These are phyloP conservation scores for Atkinsonella hypoxylon DNA, from an alignment of 2,329 filamentous ascomycete genomes.

Conservation along the genomic window DNA sequence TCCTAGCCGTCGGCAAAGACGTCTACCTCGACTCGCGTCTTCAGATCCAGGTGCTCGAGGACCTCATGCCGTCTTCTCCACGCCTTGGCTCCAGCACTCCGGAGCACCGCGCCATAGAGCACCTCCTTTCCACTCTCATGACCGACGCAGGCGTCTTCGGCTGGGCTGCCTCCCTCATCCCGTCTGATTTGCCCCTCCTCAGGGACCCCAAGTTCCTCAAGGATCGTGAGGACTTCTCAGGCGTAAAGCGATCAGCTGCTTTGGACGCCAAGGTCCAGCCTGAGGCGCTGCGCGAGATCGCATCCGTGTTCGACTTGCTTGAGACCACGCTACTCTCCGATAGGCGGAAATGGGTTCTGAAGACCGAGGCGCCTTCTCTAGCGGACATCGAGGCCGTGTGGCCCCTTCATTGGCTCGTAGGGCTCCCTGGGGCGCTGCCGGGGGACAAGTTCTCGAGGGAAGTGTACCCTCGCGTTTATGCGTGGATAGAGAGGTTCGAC, in stretches of 20 bases:
- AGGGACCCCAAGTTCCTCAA: slow-evolving; percentile 45
- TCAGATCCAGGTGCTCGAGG: slow-evolving; percentile 53
- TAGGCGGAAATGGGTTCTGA: slow-evolving; percentile 53
- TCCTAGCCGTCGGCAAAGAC: slow-evolving; percentile 53
- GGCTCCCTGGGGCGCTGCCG: slow-evolving; percentile 43
- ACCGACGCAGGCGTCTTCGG: slow-evolving; percentile 47
- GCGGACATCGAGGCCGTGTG: slow-evolving; percentile 60
- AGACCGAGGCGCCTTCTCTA: slow-evolving; percentile 37
- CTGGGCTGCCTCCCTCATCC: slow-evolving; percentile 42
- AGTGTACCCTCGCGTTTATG: slow-evolving; percentile 47
- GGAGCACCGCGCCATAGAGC: slow-evolving; percentile 35
- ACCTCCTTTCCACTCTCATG: slow-evolving; percentile 43
- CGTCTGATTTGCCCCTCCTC: slow-evolving; percentile 38
- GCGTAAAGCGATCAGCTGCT: slow-evolving; percentile 14
- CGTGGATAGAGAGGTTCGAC: slow-evolving; percentile 53
- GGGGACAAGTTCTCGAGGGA: slow-evolving; percentile 35
- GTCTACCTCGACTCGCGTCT: slow-evolving; percentile 60
- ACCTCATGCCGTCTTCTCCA: slow-evolving; percentile 33
- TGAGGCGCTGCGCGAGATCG: slow-evolving; percentile 44
- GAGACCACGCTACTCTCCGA: slow-evolving; percentile 53
- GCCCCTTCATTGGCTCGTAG: slow-evolving; percentile 53
- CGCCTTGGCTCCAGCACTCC: slow-evolving; percentile 23
- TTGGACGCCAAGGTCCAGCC: slow-evolving; percentile 24
- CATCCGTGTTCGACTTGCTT: slow-evolving; percentile 41
- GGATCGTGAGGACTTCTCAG: slow-evolving; percentile 37